phyloP scores from a whole-genome alignment of 1,284 basidiomycete genomes.

The Pisolithus thermaeus region DNA sequence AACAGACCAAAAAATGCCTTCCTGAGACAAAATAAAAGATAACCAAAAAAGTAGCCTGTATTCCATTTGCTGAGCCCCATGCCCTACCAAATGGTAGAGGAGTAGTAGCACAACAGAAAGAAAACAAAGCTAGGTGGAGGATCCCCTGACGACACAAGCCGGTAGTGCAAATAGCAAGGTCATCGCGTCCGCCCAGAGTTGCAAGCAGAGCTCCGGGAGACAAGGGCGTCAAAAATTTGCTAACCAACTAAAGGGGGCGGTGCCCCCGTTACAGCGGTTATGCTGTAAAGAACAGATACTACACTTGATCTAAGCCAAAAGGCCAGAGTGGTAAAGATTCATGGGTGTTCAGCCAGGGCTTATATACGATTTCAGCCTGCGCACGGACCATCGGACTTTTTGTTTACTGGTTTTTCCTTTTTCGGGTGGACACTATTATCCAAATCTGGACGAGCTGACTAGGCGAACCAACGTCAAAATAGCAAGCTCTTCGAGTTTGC shows the following conservation, averaged over 20 bases:
- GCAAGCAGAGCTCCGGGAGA: conserved; percentile 10
- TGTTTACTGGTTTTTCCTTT: no score
- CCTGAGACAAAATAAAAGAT: no score
- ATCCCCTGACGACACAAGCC: conserved; percentile 12
- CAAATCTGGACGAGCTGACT: no score
- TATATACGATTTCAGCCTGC: no score
- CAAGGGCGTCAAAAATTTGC: conserved; percentile 18
- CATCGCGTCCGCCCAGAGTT: conserved; percentile 8
- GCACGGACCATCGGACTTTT: no score
- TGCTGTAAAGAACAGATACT: conserved; percentile 88
- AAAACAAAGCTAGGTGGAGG: conserved; percentile 1
- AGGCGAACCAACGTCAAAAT: no score
- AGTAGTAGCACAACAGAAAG: conserved; percentile 2
- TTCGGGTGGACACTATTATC: no score
- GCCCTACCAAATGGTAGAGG: background rate
- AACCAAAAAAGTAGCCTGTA: no score
- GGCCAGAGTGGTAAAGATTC: conserved; percentile 72
- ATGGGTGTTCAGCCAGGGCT: background rate
- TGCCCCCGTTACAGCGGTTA: no score
- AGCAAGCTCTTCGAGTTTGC: no score
- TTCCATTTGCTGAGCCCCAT: background rate
- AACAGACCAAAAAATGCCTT: no score
- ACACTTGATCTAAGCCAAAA: conserved; percentile 92
- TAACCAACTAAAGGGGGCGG: no score
- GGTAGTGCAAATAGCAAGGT: conserved; percentile 10